phyloP scores from a whole-genome alignment of 1,284 basidiomycete genomes.

The Vanrija sp. region DNA sequence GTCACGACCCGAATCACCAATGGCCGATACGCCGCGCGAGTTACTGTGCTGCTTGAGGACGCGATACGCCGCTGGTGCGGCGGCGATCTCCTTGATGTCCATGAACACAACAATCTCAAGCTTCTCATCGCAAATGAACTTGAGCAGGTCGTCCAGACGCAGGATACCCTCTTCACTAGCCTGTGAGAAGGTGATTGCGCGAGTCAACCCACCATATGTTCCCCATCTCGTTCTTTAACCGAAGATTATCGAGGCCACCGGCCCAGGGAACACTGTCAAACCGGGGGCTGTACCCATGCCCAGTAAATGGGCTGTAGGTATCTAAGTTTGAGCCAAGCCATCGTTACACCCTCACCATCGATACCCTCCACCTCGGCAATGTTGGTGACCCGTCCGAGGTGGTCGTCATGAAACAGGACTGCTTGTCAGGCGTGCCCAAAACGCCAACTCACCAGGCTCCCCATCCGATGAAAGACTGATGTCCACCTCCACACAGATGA shows the following conservation, averaged over 20 bases:
- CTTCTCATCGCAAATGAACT: neutral
- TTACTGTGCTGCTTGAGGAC: neutral
- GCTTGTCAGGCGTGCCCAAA: no score
- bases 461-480: conserved; percentile 1
- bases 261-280: neutral
- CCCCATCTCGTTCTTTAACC: conserved; percentile 1
- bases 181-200: no score
- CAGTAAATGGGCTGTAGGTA: conserved; percentile 1
- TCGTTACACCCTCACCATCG: neutral
- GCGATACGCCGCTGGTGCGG: neutral
- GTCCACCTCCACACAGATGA: conserved; percentile 1
- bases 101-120: neutral
- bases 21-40: neutral
- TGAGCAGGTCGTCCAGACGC: neutral
- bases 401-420: neutral
- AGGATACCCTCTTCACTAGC: neutral
- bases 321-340: neutral
- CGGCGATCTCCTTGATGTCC: neutral
- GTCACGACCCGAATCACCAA: neutral
- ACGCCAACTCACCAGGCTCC: neutral
- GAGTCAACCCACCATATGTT: neutral
- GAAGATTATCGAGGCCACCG: neutral
- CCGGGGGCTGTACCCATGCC: neutral
- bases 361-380: neutral
- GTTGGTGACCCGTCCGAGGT: neutral